These are phyloP conservation scores for Phylloporus scabripes DNA, from an alignment of 768 basidiomycete species.

Conservation along the genomic window DNA sequence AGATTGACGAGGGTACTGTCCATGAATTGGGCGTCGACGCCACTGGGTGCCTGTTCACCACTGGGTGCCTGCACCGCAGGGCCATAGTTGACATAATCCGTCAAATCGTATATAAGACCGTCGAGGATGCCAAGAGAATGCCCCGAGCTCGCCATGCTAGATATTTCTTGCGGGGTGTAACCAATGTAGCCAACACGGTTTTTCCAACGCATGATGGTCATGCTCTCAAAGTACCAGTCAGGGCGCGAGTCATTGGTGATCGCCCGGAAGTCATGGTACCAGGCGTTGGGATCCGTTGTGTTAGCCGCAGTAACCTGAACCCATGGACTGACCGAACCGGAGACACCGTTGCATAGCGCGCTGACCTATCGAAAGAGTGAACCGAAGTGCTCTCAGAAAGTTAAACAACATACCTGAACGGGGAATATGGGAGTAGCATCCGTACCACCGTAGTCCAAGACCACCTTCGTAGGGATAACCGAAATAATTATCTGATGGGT, in stretches of 20 bases:
- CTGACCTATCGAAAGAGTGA: constrained; percentile 55
- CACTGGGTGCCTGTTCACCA: constrained; percentile 40
- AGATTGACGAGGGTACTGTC: constrained; percentile 57
- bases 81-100: constrained; percentile 67
- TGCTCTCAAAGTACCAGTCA: constrained; percentile 96
- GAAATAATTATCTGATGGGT: constrained; percentile 63
- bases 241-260: constrained; percentile 85
- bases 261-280: constrained; percentile 95
- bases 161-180: constrained; percentile 70
- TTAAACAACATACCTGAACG: constrained; percentile 61
- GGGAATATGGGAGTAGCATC: constrained; percentile 80
- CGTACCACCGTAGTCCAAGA: constrained; percentile 81
- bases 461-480: constrained; percentile 67
- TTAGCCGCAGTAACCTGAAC: constrained; percentile 75
- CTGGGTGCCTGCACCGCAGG: constrained; percentile 50
- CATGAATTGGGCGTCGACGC: constrained; percentile 63
- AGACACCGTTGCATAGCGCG: constrained; percentile 85
- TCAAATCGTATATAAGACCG: constrained; percentile 81
- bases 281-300: constrained; percentile 64
- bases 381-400: background rate
- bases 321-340: constrained; percentile 78
- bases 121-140: constrained; percentile 81
- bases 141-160: constrained; percentile 58
- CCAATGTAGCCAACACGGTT: constrained; percentile 87
- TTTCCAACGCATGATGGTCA: constrained; percentile 90